Evolutionary conservation across 1,139 yeast species (phyloP), one percentile per base, ranked within the genome.

Genomic region (Sugiyamaella paludigena): DNA sequence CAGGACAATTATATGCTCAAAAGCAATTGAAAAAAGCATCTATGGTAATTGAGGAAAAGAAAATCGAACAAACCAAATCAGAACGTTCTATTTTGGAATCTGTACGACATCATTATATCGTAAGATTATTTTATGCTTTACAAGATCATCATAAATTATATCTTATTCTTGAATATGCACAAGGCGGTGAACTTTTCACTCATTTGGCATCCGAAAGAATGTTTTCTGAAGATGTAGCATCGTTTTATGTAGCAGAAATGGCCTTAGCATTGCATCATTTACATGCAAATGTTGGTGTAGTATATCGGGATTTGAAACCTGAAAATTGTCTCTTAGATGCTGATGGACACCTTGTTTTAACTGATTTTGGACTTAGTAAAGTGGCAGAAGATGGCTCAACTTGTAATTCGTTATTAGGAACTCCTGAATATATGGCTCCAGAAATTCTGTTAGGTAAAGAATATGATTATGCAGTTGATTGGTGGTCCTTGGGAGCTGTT

Each of bases 401-500:
- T 47, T 83, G 79, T 64, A 85, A 79, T 59, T 83, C 96, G 1
- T 80, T 91, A 63, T 84, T 89, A 30, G 98, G 98, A 0, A 91
- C 97, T 0, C 95, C 96, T 0, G 96, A 89, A 67, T 91, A 89
- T 65, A 89, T 91, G 87, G 98, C 98, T 0, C 98, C 98, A 1
- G 98, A 92, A 65, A 86, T 92, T 30, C 70, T 92, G 27, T 80
- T 79, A 46, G 96, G 96, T 26, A 81, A 84, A 55, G 82, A 84
- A n/a, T 92, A 92, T 64, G 92, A 89, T 56, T 83, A 79, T 56
- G 77, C 83, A 8, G 96, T 94, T 9, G 98, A 92, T 65, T 92
- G 97, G 95, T 92, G 98, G 95, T 88, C 97, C 0, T 73, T 92
- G 29, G 98, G 98, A 0, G 88, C 96, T 57, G 87, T 92, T 7